These are phyloP conservation scores for Microstegium vimineum DNA, from an alignment of 176 grass and related monocot species.

Conservation along the genomic window DNA sequence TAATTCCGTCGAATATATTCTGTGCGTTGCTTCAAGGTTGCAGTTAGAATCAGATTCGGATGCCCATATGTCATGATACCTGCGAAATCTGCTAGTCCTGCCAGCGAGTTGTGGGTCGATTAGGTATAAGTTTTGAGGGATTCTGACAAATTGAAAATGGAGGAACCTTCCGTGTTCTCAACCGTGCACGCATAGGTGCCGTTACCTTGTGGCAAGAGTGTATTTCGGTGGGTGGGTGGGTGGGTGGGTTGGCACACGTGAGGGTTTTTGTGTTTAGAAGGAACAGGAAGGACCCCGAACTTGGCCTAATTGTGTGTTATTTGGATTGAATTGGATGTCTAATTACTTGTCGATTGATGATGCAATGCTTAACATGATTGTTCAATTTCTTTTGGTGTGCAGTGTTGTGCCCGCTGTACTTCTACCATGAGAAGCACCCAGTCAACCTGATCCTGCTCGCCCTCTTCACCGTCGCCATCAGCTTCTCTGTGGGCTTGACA, in stretches of 20 bases:
- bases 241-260: background rate
- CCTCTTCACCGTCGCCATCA: slow-evolving; percentile 70
- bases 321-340: too few relatives aligned
- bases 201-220: background rate
- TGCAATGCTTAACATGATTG: background rate
- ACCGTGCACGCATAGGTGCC: slow-evolving; percentile 18
- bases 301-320: background rate
- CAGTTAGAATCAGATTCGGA: background rate
- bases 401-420: slow-evolving; percentile 83
- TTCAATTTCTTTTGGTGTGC: slow-evolving; percentile 19
- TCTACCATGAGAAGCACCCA: slow-evolving; percentile 73
- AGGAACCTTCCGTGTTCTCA: slow-evolving; percentile 2
- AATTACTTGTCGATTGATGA: too few relatives aligned
- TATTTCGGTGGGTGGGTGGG: background rate
- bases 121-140: background rate
- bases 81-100: background rate
- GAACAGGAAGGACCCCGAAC: background rate
- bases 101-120: background rate
- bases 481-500: slow-evolving; percentile 81
- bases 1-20: background rate
- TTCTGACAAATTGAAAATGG: background rate
- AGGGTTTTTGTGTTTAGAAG: background rate
- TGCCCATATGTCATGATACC: background rate
- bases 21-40: background rate
- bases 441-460: slow-evolving; percentile 70